phyloP scores from a whole-genome alignment of 2,329 filamentous ascomycete genomes.

The Taxawa tesnikishii region DNA sequence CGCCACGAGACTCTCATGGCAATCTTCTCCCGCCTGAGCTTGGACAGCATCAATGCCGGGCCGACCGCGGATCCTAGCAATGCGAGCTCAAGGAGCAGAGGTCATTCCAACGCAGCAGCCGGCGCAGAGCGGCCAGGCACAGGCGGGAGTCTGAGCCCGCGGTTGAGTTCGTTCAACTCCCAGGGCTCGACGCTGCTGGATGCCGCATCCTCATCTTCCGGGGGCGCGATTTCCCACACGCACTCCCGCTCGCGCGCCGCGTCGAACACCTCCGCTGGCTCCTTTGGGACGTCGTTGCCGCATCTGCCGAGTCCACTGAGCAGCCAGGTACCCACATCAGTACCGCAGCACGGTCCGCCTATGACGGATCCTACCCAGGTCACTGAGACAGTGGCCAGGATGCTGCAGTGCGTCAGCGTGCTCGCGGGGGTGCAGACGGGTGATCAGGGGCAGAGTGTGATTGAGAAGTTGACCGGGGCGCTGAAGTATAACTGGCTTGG shows the following conservation, averaged over 20 bases:
- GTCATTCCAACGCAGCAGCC: slow-evolving; percentile 16
- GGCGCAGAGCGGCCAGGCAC: slow-evolving; percentile 41
- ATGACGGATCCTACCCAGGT: slow-evolving; percentile 49
- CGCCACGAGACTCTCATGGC: slow-evolving; percentile 80
- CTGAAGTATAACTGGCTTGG: slow-evolving; percentile 97
- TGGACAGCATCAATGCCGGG: slow-evolving; percentile 55
- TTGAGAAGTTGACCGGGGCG: slow-evolving; percentile 73
- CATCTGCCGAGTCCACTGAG: slow-evolving; percentile 16
- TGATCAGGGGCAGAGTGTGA: slow-evolving; percentile 63
- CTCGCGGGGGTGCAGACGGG: slow-evolving; percentile 62
- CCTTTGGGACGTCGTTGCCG: slow-evolving; percentile 27
- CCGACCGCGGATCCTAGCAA: slow-evolving; percentile 17
- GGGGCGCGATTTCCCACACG: slow-evolving; percentile 21
- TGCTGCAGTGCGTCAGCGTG: slow-evolving; percentile 93
- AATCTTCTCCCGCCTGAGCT: slow-evolving; percentile 77
- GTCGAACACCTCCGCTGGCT: slow-evolving; percentile 58
- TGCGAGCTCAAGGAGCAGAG: slow-evolving; percentile 11
- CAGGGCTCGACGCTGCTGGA: slow-evolving; percentile 71
- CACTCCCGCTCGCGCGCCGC: slow-evolving; percentile 65
- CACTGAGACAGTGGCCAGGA: slow-evolving; percentile 85
- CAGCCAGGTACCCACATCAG: slow-evolving; percentile 11
- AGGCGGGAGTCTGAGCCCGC: slow-evolving; percentile 61
- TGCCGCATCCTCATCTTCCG: slow-evolving; percentile 33
- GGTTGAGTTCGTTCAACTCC: slow-evolving; percentile 66
- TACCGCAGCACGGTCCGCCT: slow-evolving; percentile 10